phyloP scores from a whole-genome alignment of 257 asterid genomes.

The Marsdenia floribunda region DNA sequence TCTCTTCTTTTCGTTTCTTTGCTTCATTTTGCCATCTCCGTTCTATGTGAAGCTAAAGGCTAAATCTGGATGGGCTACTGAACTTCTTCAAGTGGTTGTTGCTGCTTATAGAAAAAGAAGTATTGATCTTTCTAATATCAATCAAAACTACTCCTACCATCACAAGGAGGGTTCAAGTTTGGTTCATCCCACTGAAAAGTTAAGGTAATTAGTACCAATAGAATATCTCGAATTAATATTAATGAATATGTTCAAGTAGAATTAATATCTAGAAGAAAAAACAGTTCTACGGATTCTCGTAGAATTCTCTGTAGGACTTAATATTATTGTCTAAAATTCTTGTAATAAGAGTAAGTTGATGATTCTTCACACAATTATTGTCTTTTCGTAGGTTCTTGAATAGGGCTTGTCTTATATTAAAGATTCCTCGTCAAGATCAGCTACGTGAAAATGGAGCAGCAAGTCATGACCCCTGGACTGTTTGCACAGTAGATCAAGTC shows the following conservation, averaged over 20 bases:
- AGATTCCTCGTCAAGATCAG: conserved; percentile 27
- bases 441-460: conserved; percentile 37
- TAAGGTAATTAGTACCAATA: conserved; percentile 17
- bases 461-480: conserved; percentile 43
- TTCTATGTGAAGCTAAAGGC: conserved; percentile 46
- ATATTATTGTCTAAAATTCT: too few relatives aligned
- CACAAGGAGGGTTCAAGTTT: conserved; percentile 31
- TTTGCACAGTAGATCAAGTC: conserved; percentile 69
- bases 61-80: conserved; percentile 35
- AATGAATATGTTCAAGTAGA: too few relatives aligned
- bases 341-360: too few relatives aligned
- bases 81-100: conserved; percentile 44
- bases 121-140: conserved; percentile 16
- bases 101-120: conserved; percentile 54
- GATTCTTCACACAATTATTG: too few relatives aligned
- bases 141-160: conserved; percentile 23
- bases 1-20: conserved; percentile 30
- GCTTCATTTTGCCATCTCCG: conserved; percentile 37
- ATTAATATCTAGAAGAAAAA: too few relatives aligned
- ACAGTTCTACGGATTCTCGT: too few relatives aligned
- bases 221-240: too few relatives aligned
- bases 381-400: conserved; percentile 51
- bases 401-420: conserved; percentile 57
- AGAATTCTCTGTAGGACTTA: too few relatives aligned
- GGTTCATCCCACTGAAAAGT: conserved; percentile 37